phyloP scores from a whole-genome alignment of 495 filamentous ascomycete species.

The Chaetomidium leptoderma region DNA sequence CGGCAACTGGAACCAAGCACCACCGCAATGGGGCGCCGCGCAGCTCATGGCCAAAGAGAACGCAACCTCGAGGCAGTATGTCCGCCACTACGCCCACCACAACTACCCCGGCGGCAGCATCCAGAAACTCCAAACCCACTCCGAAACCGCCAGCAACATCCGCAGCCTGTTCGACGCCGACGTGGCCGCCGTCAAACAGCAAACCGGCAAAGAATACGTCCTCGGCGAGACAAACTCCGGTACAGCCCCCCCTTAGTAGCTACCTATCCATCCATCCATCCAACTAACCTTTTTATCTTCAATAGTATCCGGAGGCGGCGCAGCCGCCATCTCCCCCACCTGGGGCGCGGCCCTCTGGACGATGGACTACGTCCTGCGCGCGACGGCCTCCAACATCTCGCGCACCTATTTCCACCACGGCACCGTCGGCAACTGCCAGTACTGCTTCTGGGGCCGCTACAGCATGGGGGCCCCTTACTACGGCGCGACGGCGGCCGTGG shows the following conservation, averaged over 20 bases:
- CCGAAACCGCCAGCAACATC: constrained; percentile 38
- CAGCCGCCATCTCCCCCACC: constrained; percentile 50
- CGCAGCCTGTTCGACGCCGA: constrained; percentile 45
- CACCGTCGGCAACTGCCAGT: constrained; percentile 58
- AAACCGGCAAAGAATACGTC: constrained; percentile 48
- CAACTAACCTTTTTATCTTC: too few relatives aligned
- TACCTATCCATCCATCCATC: neutral
- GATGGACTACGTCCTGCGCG: constrained; percentile 54
- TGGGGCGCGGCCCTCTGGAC: constrained; percentile 60
- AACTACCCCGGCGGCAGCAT: constrained; percentile 56
- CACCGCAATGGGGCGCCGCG: constrained; percentile 49
- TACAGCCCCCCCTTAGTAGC: constrained; percentile 19
- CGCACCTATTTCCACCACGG: constrained; percentile 60
- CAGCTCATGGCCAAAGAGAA: constrained; percentile 48
- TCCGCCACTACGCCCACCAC: constrained; percentile 54
- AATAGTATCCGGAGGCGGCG: constrained; percentile 47
- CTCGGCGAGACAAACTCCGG: constrained; percentile 59
- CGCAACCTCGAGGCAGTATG: constrained; percentile 44
- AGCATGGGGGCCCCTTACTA: constrained; percentile 56
- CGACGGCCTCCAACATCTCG: constrained; percentile 43
- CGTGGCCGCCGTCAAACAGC: constrained; percentile 42
- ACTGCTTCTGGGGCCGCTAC: constrained; percentile 58
- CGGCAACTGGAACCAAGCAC: constrained; percentile 54
- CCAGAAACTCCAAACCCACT: constrained; percentile 51
- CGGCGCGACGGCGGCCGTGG: constrained; percentile 53